Percentiles rank a stretch among this genome's conserved stretches.
phyloP scores from a whole-genome alignment of 2,329 filamentous ascomycete species.

The Stemphylium vesicarium region DNA sequence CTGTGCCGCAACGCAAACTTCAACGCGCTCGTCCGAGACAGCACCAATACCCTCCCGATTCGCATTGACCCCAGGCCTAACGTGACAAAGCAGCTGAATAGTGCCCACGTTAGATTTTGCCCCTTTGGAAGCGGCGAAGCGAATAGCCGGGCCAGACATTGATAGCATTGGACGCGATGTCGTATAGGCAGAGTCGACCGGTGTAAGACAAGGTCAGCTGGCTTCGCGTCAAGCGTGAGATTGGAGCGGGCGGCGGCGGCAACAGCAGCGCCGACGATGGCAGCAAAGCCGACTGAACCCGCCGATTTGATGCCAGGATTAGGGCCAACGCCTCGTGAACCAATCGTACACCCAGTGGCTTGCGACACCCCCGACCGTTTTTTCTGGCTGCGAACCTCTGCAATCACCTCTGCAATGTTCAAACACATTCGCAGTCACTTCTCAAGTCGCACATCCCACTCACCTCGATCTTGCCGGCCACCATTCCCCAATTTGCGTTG shows the following conservation, averaged over 20 bases:
- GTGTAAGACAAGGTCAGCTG: slow-evolving; percentile 18
- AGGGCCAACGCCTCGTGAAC: neutral
- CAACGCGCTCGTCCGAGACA: slow-evolving; percentile 63
- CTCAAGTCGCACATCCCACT: neutral
- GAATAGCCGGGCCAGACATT: slow-evolving; percentile 31
- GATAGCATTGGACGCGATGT: neutral
- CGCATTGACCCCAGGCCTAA: slow-evolving; percentile 70
- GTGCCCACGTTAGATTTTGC: slow-evolving; percentile 12
- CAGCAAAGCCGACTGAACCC: slow-evolving; percentile 18
- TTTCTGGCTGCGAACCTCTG: neutral
- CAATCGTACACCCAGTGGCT: slow-evolving; percentile 1
- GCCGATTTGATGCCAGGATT: slow-evolving; percentile 2
- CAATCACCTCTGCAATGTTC: neutral
- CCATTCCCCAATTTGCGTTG: neutral
- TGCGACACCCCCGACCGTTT: neutral
- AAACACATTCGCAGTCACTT: neutral
- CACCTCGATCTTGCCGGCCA: too few species aligned
- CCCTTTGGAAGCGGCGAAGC: slow-evolving; percentile 35
- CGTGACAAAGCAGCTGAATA: slow-evolving; percentile 68
- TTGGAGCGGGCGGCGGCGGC: neutral
- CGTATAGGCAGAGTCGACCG: neutral
- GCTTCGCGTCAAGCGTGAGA: slow-evolving; percentile 4
- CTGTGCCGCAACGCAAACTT: slow-evolving; percentile 70
- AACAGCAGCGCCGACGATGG: neutral
- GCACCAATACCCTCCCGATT: slow-evolving; percentile 66